phyloP scores from a whole-genome alignment of 495 filamentous ascomycete species.

The Xylaria sp. region DNA sequence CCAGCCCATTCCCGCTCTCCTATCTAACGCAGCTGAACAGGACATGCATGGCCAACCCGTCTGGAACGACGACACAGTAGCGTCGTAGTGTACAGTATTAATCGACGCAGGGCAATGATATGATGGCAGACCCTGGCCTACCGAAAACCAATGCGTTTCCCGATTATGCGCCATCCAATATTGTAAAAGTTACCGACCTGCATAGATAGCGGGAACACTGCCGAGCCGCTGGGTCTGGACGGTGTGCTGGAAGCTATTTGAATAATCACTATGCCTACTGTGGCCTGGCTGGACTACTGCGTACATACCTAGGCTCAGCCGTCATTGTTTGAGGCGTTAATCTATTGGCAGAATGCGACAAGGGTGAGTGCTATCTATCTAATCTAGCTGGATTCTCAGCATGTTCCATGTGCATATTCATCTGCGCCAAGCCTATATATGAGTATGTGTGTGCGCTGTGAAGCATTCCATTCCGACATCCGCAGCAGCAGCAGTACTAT shows the following conservation, averaged over 20 bases:
- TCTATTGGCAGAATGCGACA: slow-evolving; percentile 14
- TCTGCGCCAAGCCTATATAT: neutral
- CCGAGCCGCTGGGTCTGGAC: slow-evolving; percentile 9
- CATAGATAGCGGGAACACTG: slow-evolving; percentile 10
- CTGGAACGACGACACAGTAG: slow-evolving; percentile 10
- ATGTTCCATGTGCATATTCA: neutral
- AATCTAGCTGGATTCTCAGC: neutral
- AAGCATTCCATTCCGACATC: neutral
- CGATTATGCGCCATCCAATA: slow-evolving; percentile 11
- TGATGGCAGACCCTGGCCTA: slow-evolving; percentile 7
- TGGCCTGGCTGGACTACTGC: no score
- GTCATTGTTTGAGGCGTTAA: neutral
- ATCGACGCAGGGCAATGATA: neutral
- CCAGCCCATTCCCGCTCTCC: slow-evolving; percentile 5
- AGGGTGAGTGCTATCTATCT: slow-evolving; percentile 8
- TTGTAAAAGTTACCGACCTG: neutral
- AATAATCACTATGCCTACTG: no score
- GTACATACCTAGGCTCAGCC: no score
- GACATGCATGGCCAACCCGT: neutral
- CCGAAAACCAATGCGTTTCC: neutral
- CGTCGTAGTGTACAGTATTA: slow-evolving; percentile 6
- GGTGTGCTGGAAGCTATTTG: neutral
- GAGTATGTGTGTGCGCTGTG: neutral
- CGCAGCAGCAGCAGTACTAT: neutral
- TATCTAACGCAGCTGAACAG: slow-evolving; percentile 9